These are phyloP conservation scores for Boletus coccyginus DNA, from an alignment of 768 basidiomycete genomes.

Conservation along the genomic window DNA sequence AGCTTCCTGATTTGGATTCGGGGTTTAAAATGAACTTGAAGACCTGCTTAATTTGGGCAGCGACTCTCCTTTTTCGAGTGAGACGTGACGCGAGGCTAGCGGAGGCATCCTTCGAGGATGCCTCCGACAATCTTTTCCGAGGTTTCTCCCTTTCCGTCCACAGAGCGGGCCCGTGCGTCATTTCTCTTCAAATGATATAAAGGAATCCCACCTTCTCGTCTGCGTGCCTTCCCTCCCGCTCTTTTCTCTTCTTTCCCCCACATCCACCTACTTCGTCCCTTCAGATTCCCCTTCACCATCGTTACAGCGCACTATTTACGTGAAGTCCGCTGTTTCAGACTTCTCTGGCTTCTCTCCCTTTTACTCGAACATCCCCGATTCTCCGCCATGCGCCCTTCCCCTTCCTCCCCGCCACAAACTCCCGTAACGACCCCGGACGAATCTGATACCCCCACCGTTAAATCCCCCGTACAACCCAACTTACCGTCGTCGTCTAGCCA, in stretches of 20 bases:
- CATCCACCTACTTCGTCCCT: constrained; percentile 18
- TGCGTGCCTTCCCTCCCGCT: constrained; percentile 8
- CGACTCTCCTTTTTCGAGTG: constrained; percentile 3
- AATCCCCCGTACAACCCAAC: constrained; percentile 5
- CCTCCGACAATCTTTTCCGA: constrained; percentile 14
- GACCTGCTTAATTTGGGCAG: constrained; percentile 25
- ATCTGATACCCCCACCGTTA: constrained; percentile 6
- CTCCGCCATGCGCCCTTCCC: constrained; percentile 25
- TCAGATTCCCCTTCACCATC: constrained; percentile 5
- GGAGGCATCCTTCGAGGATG: constrained; percentile 23
- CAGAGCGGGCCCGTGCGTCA: constrained; percentile 30
- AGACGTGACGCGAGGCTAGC: constrained; percentile 16
- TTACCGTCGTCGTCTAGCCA: constrained; percentile 14
- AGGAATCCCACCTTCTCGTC: constrained; percentile 9
- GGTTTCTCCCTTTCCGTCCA: constrained; percentile 20
- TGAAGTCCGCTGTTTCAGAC: constrained; percentile 13
- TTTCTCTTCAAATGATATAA: constrained; percentile 24
- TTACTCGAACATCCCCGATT: constrained; percentile 21
- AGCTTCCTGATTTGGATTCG: constrained; percentile 16
- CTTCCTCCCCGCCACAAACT: constrained; percentile 26
- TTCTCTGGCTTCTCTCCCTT: constrained; percentile 11
- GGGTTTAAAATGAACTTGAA: constrained; percentile 26
- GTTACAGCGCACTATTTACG: constrained; percentile 21
- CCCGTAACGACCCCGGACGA: constrained; percentile 19
- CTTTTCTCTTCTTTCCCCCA: constrained; percentile 12